phyloP scores from a whole-genome alignment of 257 asterid genomes.

The Solanum etuberosum region DNA sequence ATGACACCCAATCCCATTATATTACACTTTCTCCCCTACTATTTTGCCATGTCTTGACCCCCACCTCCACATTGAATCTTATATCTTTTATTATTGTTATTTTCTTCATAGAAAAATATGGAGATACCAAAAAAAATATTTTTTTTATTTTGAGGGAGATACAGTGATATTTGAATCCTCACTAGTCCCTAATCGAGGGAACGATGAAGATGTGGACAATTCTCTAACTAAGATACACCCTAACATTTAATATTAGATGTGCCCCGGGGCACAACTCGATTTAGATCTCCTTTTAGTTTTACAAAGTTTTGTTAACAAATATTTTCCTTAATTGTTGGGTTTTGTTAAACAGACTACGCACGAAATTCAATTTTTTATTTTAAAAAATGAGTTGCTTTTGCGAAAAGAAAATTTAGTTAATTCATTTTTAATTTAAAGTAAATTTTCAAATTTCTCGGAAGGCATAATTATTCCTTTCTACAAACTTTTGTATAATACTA shows the following conservation, averaged over 20 bases:
- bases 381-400: too few species aligned
- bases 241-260: too few species aligned
- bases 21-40: not conserved
- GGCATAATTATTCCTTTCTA: not conserved
- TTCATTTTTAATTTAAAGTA: too few species aligned
- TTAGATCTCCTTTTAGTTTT: not conserved
- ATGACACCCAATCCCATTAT: slow-evolving; percentile 38
- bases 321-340: not conserved
- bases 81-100: not conserved
- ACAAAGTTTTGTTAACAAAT: not conserved
- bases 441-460: not conserved
- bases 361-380: not conserved
- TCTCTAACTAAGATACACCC: too few species aligned
- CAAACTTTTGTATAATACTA: not conserved
- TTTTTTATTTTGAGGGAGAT: not conserved
- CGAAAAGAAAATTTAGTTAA: too few species aligned
- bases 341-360: too few species aligned
- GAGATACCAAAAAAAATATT: not conserved
- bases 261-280: too few species aligned
- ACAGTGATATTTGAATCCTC: not conserved
- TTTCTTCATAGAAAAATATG: not conserved
- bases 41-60: not conserved
- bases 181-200: not conserved
- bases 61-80: not conserved
- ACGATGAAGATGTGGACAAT: not conserved